Evolutionary conservation across 129 eudicot species (phyloP), one percentile per base, ranked within the genome.

Genomic region (Lactuca saligna): DNA sequence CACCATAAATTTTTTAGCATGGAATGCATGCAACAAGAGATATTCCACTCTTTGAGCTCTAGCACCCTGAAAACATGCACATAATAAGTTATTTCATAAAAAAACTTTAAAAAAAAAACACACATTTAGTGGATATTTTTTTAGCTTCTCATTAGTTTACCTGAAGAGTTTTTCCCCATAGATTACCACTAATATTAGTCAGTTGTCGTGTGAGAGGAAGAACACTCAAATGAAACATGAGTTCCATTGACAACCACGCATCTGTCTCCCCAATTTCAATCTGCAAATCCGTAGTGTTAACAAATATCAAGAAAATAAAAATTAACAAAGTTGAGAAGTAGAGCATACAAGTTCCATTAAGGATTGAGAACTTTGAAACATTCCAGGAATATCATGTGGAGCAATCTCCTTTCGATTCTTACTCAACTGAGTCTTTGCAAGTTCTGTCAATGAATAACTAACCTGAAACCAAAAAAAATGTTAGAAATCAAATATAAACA

Each of bases 91-190:
- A 25, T 25, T 9, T 42, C 10, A 3, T 39, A 2, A 39, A 5
- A 39, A 39, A 39, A 42, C n/a, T n/a, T n/a, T n/a, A 42, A 42
- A 8, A 8, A 42, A 42, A 39, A 63, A 41, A 44, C 20, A 25
- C 29, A 25, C 2, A 25, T 25, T 37, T 20, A 64, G 56, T 54
- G 33, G 0, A 11, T 37, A 7, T 29, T 7, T 37, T 51, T 66
- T 42, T 12, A 8, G 64, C 38, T 62, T 37, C 63, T 51, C 35
- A 42, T 53, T 65, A 39, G 38, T 67, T 78, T 76, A 90, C 99
- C 96, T 94, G 99, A 63, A 94, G 99, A 60, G 99, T 94, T 82
- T 87, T 94, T 0, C 96, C 97, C 99, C 99, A 94, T 13, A 90
- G 88, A 75, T 94, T 94, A 68, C 99, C 99, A 83, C 99, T 94